phyloP scores from a whole-genome alignment of 305 asterid genomes.

The Solanum aculeatissimum region DNA sequence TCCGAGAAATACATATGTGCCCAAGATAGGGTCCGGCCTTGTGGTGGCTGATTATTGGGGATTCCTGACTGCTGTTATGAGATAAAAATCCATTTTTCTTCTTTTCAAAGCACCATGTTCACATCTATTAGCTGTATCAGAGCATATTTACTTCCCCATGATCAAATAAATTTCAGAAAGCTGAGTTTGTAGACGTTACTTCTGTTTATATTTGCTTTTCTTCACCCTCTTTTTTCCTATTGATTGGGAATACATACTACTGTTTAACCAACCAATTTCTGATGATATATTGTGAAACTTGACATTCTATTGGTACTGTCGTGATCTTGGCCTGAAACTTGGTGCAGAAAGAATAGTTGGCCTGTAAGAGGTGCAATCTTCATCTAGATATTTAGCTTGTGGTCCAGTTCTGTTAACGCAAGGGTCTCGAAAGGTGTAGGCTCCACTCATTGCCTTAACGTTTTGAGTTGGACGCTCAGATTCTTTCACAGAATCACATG shows the following conservation, averaged over 20 bases:
- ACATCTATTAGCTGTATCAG: background rate
- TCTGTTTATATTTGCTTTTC: background rate
- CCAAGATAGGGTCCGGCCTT: background rate
- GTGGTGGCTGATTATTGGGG: constrained; percentile 3
- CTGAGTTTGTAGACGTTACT: background rate
- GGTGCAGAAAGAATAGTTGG: background rate
- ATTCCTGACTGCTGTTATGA: background rate
- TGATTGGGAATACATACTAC: background rate
- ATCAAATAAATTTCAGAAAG: background rate
- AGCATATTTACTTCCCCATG: background rate
- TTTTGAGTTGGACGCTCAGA: background rate
- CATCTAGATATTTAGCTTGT: background rate
- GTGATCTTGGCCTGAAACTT: background rate
- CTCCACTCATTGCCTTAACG: background rate
- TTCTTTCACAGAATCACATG: background rate
- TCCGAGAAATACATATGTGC: background rate
- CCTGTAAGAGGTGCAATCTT: background rate
- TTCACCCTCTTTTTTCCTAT: background rate
- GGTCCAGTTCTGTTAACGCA: background rate
- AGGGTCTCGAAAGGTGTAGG: background rate
- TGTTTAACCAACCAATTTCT: background rate
- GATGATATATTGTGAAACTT: background rate
- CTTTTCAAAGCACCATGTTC: background rate
- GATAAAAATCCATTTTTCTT: background rate
- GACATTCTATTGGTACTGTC: background rate